phyloP scores from a whole-genome alignment of 495 filamentous ascomycete genomes.

The Hypomontagnella submonticulosa region DNA sequence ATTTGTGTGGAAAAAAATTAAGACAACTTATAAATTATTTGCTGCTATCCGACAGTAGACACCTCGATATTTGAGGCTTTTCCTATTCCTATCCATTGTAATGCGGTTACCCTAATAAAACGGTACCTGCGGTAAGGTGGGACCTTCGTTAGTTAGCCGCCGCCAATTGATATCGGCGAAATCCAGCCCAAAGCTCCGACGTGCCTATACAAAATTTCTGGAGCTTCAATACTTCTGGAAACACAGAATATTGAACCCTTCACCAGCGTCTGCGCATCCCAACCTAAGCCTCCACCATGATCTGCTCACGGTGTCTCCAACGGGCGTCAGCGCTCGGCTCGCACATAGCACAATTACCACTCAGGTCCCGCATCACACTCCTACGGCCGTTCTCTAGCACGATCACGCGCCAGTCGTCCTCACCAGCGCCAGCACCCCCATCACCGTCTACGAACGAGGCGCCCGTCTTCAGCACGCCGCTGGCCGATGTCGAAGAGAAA shows the following conservation, averaged over 20 bases:
- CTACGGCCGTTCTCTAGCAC: conserved; percentile 49
- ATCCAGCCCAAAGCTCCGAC: conserved; percentile 43
- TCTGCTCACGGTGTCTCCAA: conserved; percentile 59
- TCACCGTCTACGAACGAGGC: conserved; percentile 37
- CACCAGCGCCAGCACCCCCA: conserved; percentile 39
- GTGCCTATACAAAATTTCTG: conserved; percentile 59
- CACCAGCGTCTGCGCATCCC: neutral
- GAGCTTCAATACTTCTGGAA: conserved; percentile 40
- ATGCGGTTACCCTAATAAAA: neutral
- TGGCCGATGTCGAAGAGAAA: conserved; percentile 31
- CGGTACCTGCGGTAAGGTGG: too few relatives aligned
- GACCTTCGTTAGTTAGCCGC: neutral
- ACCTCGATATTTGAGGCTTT: too few relatives aligned
- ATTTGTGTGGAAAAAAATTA: neutral
- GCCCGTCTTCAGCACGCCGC: conserved; percentile 38
- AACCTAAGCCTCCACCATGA: conserved; percentile 49
- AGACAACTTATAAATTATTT: neutral
- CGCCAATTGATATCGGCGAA: conserved; percentile 34
- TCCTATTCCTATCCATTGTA: neutral
- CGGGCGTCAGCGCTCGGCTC: conserved; percentile 49
- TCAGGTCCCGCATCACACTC: conserved; percentile 25
- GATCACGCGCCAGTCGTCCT: conserved; percentile 41
- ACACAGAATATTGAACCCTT: conserved; percentile 6
- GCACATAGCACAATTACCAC: conserved; percentile 23
- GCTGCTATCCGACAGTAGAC: too few relatives aligned